phyloP scores from a whole-genome alignment of 2,329 filamentous ascomycete species.

The Neopestalotiopsis clavispora region DNA sequence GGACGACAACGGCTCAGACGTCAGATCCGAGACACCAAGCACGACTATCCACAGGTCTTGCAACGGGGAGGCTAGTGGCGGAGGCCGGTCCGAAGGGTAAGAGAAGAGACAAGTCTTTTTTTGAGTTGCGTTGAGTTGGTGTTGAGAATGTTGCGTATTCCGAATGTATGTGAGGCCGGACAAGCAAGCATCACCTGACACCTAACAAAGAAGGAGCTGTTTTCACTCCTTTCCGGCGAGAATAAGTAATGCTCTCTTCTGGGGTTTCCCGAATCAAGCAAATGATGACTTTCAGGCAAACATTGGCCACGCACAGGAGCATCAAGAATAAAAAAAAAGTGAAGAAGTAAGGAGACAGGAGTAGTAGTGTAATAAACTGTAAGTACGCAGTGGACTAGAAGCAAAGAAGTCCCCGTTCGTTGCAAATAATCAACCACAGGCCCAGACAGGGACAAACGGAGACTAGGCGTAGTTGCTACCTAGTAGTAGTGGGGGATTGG shows the following conservation, averaged over 20 bases:
- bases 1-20: slow-evolving; percentile 15
- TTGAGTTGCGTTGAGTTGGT: background rate
- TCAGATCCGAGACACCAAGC: slow-evolving; percentile 13
- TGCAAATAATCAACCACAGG: background rate
- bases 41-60: background rate
- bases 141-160: background rate
- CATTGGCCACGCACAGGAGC: background rate
- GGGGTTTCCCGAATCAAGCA: background rate
- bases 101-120: background rate
- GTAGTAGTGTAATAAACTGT: background rate
- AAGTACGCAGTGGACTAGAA: background rate
- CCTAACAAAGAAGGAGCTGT: background rate
- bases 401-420: background rate
- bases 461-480: background rate
- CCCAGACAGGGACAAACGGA: background rate
- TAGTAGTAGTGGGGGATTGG: background rate
- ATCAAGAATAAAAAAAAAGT: background rate
- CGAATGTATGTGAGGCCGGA: no score
- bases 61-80: slow-evolving; percentile 1
- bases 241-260: background rate
- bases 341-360: background rate
- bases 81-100: background rate
- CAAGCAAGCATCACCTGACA: background rate
- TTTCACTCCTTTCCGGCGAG: background rate
- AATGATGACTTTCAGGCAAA: background rate